Percentiles rank a stretch among this genome's conserved stretches.
Conservation (phyloP, 2,329 filamentous ascomycete species). For the Byssochlamys sp. region DNA sequence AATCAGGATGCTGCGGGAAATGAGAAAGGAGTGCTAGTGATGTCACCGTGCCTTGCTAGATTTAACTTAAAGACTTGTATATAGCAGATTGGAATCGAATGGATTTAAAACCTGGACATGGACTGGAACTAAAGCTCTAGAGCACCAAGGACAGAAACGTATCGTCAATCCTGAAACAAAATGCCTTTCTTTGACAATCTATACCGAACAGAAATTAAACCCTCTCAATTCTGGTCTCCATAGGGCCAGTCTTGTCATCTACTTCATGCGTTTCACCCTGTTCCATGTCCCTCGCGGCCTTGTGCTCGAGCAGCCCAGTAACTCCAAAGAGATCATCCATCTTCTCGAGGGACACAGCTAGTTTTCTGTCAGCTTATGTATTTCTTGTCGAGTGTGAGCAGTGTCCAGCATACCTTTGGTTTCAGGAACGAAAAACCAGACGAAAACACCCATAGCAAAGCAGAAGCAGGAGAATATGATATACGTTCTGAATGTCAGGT, state of each 20-base stretch:
- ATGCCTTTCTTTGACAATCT: not conserved
- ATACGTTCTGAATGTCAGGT: conserved; percentile 1
- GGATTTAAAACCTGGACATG: not conserved
- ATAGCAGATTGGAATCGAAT: not conserved
- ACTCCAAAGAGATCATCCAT: conserved; percentile 61
- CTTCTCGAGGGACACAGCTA: conserved; percentile 47
- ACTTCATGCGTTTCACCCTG: conserved; percentile 1
- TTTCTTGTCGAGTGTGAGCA: conserved; percentile 16
- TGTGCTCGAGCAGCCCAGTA: conserved; percentile 34
- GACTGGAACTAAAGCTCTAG: not conserved
- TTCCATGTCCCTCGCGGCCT: conserved; percentile 12
- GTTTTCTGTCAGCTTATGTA: not conserved
- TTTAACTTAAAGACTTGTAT: not conserved
- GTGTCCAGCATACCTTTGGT: conserved; percentile 50
- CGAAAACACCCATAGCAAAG: conserved; percentile 5
- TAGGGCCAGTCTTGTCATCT: conserved; percentile 4
- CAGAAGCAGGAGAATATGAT: conserved; percentile 6
- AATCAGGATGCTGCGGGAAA: not conserved
- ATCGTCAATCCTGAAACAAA: not conserved
- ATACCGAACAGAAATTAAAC: not conserved
- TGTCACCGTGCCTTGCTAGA: not conserved
- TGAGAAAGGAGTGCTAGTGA: not conserved
- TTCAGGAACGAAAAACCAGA: conserved; percentile 59
- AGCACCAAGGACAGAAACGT: not conserved
- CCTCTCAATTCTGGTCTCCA: conserved; percentile 4